Percentiles rank a stretch among this genome's conserved stretches.
Conservation (phyloP, 176 grass and related monocot species). For the Oryza coarctata region DNA sequence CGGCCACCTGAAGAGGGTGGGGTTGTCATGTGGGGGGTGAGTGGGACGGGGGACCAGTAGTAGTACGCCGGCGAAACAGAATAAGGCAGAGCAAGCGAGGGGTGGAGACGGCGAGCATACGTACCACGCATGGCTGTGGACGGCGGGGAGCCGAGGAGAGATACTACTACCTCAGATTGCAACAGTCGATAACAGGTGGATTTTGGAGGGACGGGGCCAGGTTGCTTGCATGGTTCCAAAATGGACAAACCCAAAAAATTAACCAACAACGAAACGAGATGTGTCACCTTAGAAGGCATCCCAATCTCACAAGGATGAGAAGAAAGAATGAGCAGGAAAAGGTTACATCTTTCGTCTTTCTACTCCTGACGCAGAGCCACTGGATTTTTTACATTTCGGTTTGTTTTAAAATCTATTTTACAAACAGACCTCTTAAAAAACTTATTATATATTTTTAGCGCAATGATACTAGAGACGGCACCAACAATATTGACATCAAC, state of each 20-base stretch:
- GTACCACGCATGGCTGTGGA: background rate
- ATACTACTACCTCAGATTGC: background rate
- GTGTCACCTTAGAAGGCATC: background rate
- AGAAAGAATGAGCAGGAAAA: background rate
- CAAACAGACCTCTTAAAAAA: no score
- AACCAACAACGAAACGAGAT: background rate
- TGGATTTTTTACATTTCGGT: no score
- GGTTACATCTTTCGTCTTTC: conserved; percentile 33
- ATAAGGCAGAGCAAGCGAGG: background rate
- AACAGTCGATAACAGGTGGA: background rate
- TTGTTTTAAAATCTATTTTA: no score
- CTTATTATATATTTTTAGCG: no score
- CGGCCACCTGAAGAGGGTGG: conserved; percentile 15
- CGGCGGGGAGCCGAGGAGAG: background rate
- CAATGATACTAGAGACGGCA: no score
- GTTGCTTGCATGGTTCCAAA: background rate
- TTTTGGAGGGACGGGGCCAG: background rate
- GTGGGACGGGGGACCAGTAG: conserved; percentile 12
- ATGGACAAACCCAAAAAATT: background rate
- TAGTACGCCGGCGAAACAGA: background rate
- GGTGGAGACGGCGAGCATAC: background rate
- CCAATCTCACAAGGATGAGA: conserved; percentile 10
- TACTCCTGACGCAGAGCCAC: background rate
- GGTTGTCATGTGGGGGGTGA: conserved; percentile 23
- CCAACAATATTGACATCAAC: no score